phyloP scores from a whole-genome alignment of 2,329 filamentous ascomycete genomes.

The Endocalyx cinctus region DNA sequence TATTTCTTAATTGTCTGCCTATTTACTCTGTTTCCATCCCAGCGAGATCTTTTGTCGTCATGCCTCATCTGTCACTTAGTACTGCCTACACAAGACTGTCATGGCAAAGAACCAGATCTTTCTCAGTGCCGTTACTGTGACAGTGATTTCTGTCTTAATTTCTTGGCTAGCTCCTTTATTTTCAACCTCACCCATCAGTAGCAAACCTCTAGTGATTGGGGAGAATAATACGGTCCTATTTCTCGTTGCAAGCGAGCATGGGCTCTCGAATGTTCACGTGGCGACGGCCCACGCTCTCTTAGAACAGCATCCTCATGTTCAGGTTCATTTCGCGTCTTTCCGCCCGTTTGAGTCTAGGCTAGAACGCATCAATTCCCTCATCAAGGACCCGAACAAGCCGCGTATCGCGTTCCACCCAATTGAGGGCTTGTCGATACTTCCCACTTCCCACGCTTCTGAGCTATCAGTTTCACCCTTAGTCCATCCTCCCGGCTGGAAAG shows the following conservation, averaged over 20 bases:
- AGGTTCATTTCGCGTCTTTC: constrained; percentile 17
- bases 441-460: background rate
- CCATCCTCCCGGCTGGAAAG: constrained; percentile 11
- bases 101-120: too few species aligned
- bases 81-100: too few species aligned
- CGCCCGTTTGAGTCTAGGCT: constrained; percentile 7
- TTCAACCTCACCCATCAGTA: background rate
- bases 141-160: background rate
- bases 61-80: too few species aligned
- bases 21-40: too few species aligned
- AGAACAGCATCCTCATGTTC: constrained; percentile 13
- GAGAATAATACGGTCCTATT: constrained; percentile 17
- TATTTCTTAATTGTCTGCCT: too few species aligned
- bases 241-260: constrained; percentile 12
- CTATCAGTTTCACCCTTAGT: constrained; percentile 1
- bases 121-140: too few species aligned
- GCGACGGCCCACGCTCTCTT: constrained; percentile 14
- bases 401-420: constrained; percentile 7
- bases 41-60: too few species aligned
- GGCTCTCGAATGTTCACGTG: constrained; percentile 17
- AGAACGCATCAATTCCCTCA: constrained; percentile 5
- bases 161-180: background rate
- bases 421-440: background rate
- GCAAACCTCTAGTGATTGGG: constrained; percentile 9
- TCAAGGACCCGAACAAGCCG: constrained; percentile 4